Evolutionary conservation across 257 asterid species (phyloP).

Genomic region (Przewalskia tangutica): DNA sequence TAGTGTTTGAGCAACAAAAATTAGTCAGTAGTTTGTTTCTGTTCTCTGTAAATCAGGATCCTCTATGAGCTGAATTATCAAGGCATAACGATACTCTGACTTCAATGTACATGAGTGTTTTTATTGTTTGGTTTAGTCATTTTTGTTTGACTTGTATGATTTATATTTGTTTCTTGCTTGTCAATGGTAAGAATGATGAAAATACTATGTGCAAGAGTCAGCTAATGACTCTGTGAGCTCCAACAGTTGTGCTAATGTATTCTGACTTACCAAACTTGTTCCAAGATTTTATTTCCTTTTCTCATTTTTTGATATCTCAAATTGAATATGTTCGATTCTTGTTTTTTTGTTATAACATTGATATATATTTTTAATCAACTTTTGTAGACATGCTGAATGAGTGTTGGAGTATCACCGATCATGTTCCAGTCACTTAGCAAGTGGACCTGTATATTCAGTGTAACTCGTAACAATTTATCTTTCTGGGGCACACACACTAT

Average conservation of each 20-base stretch:
- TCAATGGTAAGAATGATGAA: neutral
- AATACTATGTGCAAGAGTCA: neutral
- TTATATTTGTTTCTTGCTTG: neutral
- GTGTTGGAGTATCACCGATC: neutral
- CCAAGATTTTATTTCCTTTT: neutral
- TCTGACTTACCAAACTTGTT: neutral
- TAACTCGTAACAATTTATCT: neutral
- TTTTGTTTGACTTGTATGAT: neutral
- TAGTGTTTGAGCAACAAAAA: neutral
- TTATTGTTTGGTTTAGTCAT: too few relatives aligned
- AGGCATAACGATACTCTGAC: slow-evolving; percentile 23
- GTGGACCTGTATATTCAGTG: neutral
- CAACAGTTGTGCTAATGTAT: neutral
- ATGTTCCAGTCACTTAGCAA: too few relatives aligned
- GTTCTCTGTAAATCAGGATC: too few relatives aligned
- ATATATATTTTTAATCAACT: neutral
- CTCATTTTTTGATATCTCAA: neutral
- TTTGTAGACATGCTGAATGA: neutral
- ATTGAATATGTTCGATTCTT: neutral
- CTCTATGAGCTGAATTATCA: neutral
- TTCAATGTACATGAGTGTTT: neutral
- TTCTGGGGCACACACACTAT: neutral
- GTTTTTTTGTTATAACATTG: neutral
- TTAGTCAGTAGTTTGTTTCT: too few relatives aligned
- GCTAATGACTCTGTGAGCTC: neutral